Evolutionary conservation across 306 rosid species (phyloP).

Genomic region (Sphenostylis stenocarpa): DNA sequence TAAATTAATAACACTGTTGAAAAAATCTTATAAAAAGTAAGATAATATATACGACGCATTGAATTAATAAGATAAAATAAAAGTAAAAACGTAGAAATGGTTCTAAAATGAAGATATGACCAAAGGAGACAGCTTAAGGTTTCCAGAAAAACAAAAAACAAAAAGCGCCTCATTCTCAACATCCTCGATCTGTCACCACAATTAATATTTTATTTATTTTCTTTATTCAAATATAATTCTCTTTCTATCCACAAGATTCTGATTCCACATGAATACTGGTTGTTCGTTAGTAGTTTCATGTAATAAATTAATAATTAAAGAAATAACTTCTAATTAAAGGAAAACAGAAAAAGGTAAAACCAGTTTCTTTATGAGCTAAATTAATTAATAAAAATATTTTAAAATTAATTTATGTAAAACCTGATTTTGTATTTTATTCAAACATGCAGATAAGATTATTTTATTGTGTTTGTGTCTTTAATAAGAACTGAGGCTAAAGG

Average conservation of each 20-base stretch:
- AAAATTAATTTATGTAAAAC: too few species aligned
- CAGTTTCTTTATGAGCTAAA: too few species aligned
- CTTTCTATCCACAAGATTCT: slow-evolving; percentile 31
- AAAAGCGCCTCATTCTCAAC: slow-evolving; percentile 24
- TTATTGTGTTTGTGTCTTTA: not conserved
- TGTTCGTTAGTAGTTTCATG: not conserved
- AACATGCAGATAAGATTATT: not conserved
- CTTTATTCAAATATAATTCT: slow-evolving; percentile 29
- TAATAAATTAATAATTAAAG: too few species aligned
- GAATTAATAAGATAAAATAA: not conserved
- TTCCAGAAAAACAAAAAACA: not conserved
- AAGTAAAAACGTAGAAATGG: not conserved
- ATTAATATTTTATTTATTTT: not conserved
- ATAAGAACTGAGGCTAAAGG: not conserved
- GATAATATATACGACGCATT: not conserved
- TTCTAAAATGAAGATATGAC: not conserved
- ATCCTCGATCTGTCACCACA: slow-evolving; percentile 28
- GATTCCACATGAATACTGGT: slow-evolving; percentile 22
- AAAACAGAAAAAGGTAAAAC: too few species aligned
- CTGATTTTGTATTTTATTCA: too few species aligned
- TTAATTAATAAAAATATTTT: too few species aligned
- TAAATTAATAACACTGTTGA: not conserved
- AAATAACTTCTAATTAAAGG: too few species aligned
- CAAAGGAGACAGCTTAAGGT: slow-evolving; percentile 23
- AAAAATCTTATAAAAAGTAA: not conserved